Evolutionary conservation across 139 green algal species (phyloP).

Genomic region (Chlamydomonas sphaeroides): DNA sequence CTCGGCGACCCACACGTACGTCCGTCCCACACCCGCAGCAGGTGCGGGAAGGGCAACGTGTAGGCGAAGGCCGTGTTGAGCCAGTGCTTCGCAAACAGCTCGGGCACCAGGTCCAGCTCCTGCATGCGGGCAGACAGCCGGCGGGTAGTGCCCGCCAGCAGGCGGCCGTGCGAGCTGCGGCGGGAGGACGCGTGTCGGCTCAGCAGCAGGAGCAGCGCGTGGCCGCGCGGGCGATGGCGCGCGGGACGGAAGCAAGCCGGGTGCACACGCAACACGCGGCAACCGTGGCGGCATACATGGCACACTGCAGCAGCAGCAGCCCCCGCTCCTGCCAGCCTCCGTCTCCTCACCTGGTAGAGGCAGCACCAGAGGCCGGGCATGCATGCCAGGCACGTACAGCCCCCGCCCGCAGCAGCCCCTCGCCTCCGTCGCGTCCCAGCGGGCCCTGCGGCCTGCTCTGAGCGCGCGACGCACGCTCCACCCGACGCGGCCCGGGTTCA

Average conservation of each 20-base stretch:
- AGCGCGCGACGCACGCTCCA: too few species aligned
- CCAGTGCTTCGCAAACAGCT: slow-evolving; percentile 89
- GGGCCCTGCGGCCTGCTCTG: too few species aligned
- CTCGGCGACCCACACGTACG: slow-evolving; percentile 83
- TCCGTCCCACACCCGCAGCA: slow-evolving; percentile 89
- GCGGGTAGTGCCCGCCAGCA: slow-evolving; percentile 63
- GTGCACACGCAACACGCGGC: too few species aligned
- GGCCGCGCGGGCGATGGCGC: too few species aligned
- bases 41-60: slow-evolving; percentile 82
- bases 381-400: slow-evolving; percentile 73
- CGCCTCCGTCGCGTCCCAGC: neutral
- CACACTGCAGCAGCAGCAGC: neutral
- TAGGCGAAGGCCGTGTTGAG: slow-evolving; percentile 93
- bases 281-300: too few species aligned
- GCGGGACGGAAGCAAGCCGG: too few species aligned
- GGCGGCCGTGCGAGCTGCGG: slow-evolving; percentile 50
- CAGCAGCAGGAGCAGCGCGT: too few species aligned
- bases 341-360: slow-evolving; percentile 77
- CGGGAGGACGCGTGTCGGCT: too few species aligned
- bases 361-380: slow-evolving; percentile 86
- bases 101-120: slow-evolving; percentile 63
- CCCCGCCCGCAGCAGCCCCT: slow-evolving; percentile 69
- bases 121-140: slow-evolving; percentile 66
- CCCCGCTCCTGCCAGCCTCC: neutral
- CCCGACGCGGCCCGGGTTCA: too few species aligned